Percentiles rank a stretch among this genome's conserved stretches.
These are phyloP conservation scores for Ploettnerulaceae sp. DNA, from an alignment of 2,329 filamentous ascomycete genomes.

Conservation along the genomic window DNA sequence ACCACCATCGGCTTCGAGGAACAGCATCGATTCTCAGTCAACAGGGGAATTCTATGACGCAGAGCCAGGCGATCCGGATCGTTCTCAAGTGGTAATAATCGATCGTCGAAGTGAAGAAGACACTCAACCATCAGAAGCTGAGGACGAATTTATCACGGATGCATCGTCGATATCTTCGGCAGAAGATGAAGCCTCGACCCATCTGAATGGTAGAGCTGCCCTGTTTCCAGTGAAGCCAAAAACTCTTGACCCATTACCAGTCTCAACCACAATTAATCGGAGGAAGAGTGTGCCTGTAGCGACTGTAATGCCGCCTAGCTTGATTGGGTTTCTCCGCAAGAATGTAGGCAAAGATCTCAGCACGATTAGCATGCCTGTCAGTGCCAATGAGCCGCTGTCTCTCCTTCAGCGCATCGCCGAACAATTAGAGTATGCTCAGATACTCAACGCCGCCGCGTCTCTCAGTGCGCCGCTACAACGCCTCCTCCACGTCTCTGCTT, in stretches of 20 bases:
- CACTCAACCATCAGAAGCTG: conserved; percentile 50
- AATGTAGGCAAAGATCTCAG: conserved; percentile 98
- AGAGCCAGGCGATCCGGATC: conserved; percentile 55
- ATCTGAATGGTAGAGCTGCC: conserved; percentile 54
- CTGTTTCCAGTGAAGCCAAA: conserved; percentile 76
- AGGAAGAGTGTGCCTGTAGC: conserved; percentile 67
- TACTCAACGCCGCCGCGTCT: conserved; percentile 71
- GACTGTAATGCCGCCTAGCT: conserved; percentile 75
- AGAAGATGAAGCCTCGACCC: conserved; percentile 48
- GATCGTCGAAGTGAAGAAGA: conserved; percentile 67
- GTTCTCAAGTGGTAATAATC: conserved; percentile 69
- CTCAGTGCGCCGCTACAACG: conserved; percentile 60
- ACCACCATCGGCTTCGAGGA: conserved; percentile 44
- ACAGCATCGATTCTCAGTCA: conserved; percentile 74
- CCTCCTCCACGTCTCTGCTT: conserved; percentile 80
- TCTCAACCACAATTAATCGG: conserved; percentile 59
- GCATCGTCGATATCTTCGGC: conserved; percentile 56
- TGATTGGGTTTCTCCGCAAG: conserved; percentile 92
- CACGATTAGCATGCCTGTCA: conserved; percentile 96
- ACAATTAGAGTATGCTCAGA: conserved; percentile 81
- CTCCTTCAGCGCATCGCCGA: conserved; percentile 85
- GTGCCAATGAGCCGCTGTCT: conserved; percentile 88
- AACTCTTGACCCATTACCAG: conserved; percentile 69
- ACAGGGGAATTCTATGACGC: conserved; percentile 97
- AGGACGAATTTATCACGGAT: conserved; percentile 44